Evolutionary conservation across 768 basidiomycete genomes (phyloP).

Genomic region (Austroboletus eburneus): DNA sequence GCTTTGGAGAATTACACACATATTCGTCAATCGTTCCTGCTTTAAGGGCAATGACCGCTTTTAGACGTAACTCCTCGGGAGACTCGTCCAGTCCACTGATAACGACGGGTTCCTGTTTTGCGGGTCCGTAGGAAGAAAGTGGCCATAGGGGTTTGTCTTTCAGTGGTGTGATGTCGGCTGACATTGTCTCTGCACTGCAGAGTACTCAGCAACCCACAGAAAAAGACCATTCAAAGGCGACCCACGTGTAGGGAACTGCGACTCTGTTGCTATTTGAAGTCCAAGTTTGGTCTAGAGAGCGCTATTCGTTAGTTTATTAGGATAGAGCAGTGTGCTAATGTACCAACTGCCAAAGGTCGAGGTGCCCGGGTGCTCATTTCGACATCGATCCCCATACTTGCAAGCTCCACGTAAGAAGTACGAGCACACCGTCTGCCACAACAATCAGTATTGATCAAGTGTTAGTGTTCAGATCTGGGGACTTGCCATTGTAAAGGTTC

Average conservation of each 20-base stretch:
- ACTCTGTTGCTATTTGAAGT: constrained; percentile 24
- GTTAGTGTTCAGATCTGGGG: background rate
- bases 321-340: constrained; percentile 7
- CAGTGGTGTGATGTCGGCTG: constrained; percentile 53
- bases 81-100: constrained; percentile 67
- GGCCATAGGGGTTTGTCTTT: constrained; percentile 77
- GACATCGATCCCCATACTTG: constrained; percentile 61
- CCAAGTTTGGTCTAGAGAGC: constrained; percentile 41
- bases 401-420: constrained; percentile 63
- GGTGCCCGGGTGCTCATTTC: constrained; percentile 57
- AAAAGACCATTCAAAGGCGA: background rate
- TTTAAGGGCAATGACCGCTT: constrained; percentile 52
- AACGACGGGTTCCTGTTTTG: constrained; percentile 67
- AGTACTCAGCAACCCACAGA: background rate
- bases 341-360: constrained; percentile 51
- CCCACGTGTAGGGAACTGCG: constrained; percentile 39
- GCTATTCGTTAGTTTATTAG: constrained; percentile 8
- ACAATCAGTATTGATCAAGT: constrained; percentile 1
- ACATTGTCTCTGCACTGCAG: constrained; percentile 56
- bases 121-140: constrained; percentile 72
- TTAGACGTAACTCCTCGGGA: constrained; percentile 73
- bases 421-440: constrained; percentile 49
- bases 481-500: constrained; percentile 18
- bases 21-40: constrained; percentile 60
- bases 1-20: constrained; percentile 40